phyloP scores from a whole-genome alignment of 1,139 yeast species.

The Taiozyma sp. region DNA sequence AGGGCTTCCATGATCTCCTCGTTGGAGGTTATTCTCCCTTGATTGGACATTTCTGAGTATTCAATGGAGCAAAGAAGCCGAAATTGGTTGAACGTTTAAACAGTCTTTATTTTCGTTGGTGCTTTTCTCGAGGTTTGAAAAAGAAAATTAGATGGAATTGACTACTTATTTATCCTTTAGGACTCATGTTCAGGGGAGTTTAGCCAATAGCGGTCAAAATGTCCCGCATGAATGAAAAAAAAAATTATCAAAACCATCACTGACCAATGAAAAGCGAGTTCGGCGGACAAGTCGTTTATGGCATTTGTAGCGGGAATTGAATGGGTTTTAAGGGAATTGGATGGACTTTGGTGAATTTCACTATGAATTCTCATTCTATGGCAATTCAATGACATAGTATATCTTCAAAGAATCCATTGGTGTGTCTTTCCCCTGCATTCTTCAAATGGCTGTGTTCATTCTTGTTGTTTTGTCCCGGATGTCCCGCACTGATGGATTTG shows the following conservation, averaged over 20 bases:
- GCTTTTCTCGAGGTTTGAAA: no score
- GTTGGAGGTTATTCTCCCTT: conserved; percentile 14
- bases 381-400: no score
- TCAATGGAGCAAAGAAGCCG: neutral
- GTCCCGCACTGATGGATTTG: neutral
- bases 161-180: neutral
- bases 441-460: neutral
- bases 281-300: conserved; percentile 1
- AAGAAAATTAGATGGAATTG: neutral
- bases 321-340: no score
- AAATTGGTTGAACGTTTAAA: no score
- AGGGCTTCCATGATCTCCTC: conserved; percentile 21
- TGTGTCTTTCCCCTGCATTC: no score
- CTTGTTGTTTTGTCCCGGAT: neutral
- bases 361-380: no score
- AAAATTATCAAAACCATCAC: conserved; percentile 19
- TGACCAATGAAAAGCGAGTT: conserved; percentile 7
- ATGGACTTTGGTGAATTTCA: no score
- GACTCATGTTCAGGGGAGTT: neutral
- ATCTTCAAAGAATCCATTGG: no score
- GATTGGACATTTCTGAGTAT: neutral
- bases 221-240: conserved; percentile 4
- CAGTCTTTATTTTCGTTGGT: no score
- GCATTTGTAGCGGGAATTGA: no score
- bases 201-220: neutral